A percentile compares a stretch with the other conserved stretches of the same genome.
Conservation (phyloP, 176 grass and related monocot genomes). For the Zizania latifolia region DNA sequence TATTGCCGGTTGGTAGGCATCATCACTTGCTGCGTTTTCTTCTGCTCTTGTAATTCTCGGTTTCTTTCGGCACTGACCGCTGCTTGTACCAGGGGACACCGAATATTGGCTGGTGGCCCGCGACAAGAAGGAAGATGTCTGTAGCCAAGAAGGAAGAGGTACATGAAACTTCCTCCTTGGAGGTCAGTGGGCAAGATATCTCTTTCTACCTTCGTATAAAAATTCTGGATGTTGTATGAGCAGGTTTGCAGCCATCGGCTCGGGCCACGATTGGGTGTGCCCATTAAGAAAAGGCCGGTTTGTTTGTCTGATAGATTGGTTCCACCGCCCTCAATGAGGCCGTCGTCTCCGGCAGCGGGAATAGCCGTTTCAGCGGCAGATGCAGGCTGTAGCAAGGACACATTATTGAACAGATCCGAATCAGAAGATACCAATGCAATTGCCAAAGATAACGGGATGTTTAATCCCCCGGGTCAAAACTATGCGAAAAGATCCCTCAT, state of each 20-base stretch:
- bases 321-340: conserved; percentile 1
- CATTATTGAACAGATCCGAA: conserved; percentile 25
- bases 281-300: conserved; percentile 56
- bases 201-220: background rate
- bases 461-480: background rate
- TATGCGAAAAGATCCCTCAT: background rate
- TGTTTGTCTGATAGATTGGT: conserved; percentile 3
- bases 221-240: conserved; percentile 20
- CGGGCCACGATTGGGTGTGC: conserved; percentile 25
- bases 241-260: conserved; percentile 36
- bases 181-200: conserved; percentile 4
- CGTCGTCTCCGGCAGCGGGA: background rate
- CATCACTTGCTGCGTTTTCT: conserved; percentile 1
- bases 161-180: conserved; percentile 11
- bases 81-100: conserved; percentile 26
- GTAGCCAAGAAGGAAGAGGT: conserved; percentile 52
- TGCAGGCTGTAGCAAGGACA: background rate
- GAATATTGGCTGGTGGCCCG: background rate
- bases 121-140: conserved; percentile 27
- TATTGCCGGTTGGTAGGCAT: background rate
- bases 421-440: conserved; percentile 3
- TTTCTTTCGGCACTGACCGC: conserved; percentile 25
- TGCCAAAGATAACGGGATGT: conserved; percentile 22
- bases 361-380: background rate
- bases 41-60: background rate